Base-by-base conservation (phyloP, 257 asterid genomes). In the Ocimum tenuiflorum region DNA sequence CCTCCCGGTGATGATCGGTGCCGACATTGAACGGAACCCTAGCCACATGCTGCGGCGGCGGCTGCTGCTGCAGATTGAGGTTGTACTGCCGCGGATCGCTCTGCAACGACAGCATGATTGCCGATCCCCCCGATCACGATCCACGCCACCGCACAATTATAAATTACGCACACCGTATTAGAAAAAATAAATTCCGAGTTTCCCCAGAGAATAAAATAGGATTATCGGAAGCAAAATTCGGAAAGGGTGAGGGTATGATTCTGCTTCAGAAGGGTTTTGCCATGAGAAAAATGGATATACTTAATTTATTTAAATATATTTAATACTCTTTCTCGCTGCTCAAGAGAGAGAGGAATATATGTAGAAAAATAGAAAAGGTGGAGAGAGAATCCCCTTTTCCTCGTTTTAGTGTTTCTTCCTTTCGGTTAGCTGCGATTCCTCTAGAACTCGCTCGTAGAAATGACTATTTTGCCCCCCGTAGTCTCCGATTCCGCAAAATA, bases 81-180 rank as follows among this genome's bases (percentile, higher is more conserved):
- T 60, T 79, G 77, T 78, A 77, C 78, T 85, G 88, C 77, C 91
- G 83, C 78, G 84, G 87, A 81, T 91, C 96, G 76, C 83, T 82
- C 84, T 87, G 96, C 87, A 89, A 77, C 80, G 96, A 89, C 82
- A 91, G 88, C 98, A 91, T 91, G 70, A 43, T 51, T 39, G 11
- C 78, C 75, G 76, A 71, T 67, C 76, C 76, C 27, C 41, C 67
- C 64, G 64, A 68, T 53, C 72, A 65, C 73, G 49, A 65, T 50
- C 71, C 53, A 73, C 75, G 55, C 75, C 67, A 55, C 68, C 70
- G 62, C 72, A 43, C 54, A 72, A 74, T 24, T 15, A 51, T 57
- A 52, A n/a, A 6, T 9, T 39, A 38, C 29, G 22, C 22, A 64
- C 50, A 6, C 7, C 63, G 62, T 53, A 46, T 38, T 6, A 53